phyloP scores from a whole-genome alignment of 139 green algal species.

The Chlamydomonas incerta region DNA sequence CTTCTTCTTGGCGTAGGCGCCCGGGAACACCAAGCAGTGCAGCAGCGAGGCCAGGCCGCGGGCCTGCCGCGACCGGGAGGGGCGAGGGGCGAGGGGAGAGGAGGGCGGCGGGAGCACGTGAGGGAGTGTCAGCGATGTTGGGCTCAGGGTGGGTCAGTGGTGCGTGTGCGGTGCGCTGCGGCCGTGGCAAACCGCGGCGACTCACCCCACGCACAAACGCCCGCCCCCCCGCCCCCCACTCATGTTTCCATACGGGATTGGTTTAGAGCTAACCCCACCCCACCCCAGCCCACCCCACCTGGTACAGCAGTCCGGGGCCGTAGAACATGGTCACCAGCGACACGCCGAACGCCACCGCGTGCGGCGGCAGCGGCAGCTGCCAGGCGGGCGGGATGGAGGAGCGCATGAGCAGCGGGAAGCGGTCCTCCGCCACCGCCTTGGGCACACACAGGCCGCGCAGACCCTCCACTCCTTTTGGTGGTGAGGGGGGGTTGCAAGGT shows the following conservation, averaged over 20 bases:
- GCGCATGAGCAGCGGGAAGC: slow-evolving; percentile 81
- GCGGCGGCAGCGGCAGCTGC: slow-evolving; percentile 80
- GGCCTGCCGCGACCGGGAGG: too few species aligned
- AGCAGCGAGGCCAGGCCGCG: slow-evolving; percentile 37
- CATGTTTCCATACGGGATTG: too few species aligned
- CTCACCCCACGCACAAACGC: too few species aligned
- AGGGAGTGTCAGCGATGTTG: too few species aligned
- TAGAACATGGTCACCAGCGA: slow-evolving; percentile 93
- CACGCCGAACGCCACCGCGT: slow-evolving; percentile 81
- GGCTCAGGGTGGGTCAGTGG: too few species aligned
- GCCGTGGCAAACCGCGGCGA: too few species aligned
- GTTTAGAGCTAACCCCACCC: too few species aligned
- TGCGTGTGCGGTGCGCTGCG: too few species aligned
- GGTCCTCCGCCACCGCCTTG: slow-evolving; percentile 91
- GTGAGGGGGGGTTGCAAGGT: too few species aligned
- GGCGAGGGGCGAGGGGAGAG: too few species aligned
- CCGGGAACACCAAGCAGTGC: slow-evolving; percentile 26
- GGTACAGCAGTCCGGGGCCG: slow-evolving; percentile 58
- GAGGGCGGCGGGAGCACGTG: too few species aligned
- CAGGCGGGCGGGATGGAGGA: slow-evolving; percentile 91
- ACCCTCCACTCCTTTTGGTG: slow-evolving; percentile 87
- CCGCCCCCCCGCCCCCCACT: too few species aligned
- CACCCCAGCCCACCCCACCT: background rate
- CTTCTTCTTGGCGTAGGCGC: slow-evolving; percentile 11
- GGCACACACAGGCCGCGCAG: slow-evolving; percentile 89